Evolutionary conservation across 106 monocot genomes (phyloP), one percentile per base, ranked within the genome.

Genomic region (Amphibolis antarctica): DNA sequence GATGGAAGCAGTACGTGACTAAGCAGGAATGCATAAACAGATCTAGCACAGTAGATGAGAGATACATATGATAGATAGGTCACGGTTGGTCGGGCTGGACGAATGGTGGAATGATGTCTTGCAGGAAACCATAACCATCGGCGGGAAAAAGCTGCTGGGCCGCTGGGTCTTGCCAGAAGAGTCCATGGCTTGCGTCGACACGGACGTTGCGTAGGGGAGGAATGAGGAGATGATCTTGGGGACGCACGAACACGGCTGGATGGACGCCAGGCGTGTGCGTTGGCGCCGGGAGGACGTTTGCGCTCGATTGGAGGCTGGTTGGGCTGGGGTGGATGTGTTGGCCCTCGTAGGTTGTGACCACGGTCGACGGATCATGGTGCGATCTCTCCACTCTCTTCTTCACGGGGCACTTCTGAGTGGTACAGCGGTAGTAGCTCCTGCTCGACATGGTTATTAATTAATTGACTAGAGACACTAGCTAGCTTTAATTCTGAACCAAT

Each of bases 351-450:
- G 92, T 92, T 11, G 92, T 92, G 59, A 92, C 80, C 54, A 92
- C 92, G 51, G 82, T 67, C 11, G 80, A 65, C 0, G 92, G 87
- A 46, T 92, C 87, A 58, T 88, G 67, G 63, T 69, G 76, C 5
- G 82, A 87, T 69, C 92, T 63, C 67, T 92, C 92, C 59, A 92
- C 87, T 61, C 84, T 60, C 79, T 92, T 92, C 82, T 87, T 87
- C 73, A 92, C 92, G 1, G 74, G 17, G 63, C 92, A 92, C 59
- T 82, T 92, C 61, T 81, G 92, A 42, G 87, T 86, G 15, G 92
- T 92, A 73, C 92, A 92, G 23, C 92, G 78, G 61, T 87, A 88
- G 50, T 92, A 92, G 77, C 92, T 92, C 66, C 92, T 92, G 74
- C 1, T 15, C 28, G 12, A 30, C 4, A 28, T 29, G n/a, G n/a